These are phyloP conservation scores for Stentor roeselii DNA, from an alignment of 73 alveolate genomes.

Conservation along the genomic window DNA sequence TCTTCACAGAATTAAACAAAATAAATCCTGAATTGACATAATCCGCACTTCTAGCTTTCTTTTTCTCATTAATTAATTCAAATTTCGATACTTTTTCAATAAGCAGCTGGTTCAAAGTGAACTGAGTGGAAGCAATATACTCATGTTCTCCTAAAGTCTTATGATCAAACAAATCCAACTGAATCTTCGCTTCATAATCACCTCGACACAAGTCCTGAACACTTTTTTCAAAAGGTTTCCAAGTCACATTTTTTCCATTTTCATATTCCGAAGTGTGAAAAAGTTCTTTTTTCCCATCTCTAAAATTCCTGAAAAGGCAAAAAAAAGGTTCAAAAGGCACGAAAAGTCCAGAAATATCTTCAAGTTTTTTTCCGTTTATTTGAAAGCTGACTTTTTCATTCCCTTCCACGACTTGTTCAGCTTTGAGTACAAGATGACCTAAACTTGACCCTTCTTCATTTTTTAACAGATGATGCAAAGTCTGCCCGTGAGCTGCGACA, in stretches of 20 bases:
- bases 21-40: not conserved
- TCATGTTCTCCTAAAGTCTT: slow-evolving; percentile 43
- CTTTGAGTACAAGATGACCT: slow-evolving; percentile 32
- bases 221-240: slow-evolving; percentile 23
- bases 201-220: slow-evolving; percentile 45
- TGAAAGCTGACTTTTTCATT: not conserved
- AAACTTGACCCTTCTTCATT: slow-evolving; percentile 23
- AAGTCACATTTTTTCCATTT: slow-evolving; percentile 31
- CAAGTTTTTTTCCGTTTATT: not conserved
- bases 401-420: slow-evolving; percentile 29
- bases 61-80: not conserved
- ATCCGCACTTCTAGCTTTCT: not conserved
- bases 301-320: not conserved
- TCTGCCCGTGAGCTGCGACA: slow-evolving; percentile 38
- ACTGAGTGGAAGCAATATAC: slow-evolving; percentile 32
- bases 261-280: slow-evolving; percentile 30
- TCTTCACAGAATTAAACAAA: slow-evolving; percentile 7
- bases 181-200: slow-evolving; percentile 33
- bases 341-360: not conserved
- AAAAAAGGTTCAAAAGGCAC: not conserved
- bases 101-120: slow-evolving; percentile 30
- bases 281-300: not conserved
- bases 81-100: slow-evolving; percentile 26
- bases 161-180: slow-evolving; percentile 52
- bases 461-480: not conserved